A percentile compares a stretch with the other conserved stretches of the same genome.
phyloP scores from a whole-genome alignment of 164 flowering plant species.

The Chimonanthus praecox region DNA sequence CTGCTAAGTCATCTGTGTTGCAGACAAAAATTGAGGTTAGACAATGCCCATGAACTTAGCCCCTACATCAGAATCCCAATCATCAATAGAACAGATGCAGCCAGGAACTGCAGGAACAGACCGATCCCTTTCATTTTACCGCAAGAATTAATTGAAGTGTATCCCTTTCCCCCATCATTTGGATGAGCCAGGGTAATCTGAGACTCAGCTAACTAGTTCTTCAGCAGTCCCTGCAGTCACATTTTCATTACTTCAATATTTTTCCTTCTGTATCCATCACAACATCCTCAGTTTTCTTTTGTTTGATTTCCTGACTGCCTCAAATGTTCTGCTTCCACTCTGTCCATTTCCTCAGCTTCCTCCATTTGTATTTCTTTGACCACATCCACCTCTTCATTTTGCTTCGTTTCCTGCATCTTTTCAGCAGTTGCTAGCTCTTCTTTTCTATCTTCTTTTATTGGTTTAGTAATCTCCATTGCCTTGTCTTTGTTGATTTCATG shows the following conservation, averaged over 20 bases:
- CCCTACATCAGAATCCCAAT: not conserved
- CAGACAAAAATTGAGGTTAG: not conserved
- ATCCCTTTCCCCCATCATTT: not conserved
- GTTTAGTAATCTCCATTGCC: slow-evolving; percentile 1
- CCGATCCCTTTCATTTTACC: not conserved
- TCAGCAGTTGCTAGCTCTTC: not conserved
- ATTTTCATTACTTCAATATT: not conserved
- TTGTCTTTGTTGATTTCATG: slow-evolving; percentile 11
- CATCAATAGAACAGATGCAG: not conserved
- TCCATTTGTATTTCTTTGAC: not conserved
- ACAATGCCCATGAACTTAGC: not conserved
- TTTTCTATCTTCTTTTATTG: not conserved
- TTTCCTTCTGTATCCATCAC: not conserved
- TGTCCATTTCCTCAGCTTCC: not conserved
- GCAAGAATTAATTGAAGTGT: not conserved
- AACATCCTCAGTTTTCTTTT: not conserved
- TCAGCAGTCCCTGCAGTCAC: not conserved
- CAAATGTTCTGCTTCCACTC: not conserved
- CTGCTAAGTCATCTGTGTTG: not conserved
- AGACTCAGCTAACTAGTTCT: not conserved
- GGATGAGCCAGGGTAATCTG: not conserved
- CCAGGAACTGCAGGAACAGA: not conserved
- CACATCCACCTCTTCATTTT: slow-evolving; percentile 7
- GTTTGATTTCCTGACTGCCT: not conserved
- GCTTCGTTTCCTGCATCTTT: not conserved